Evolutionary conservation across 2,329 filamentous ascomycete genomes (phyloP), one percentile per base, ranked within the genome.

Genomic region (Incumbomyces delicatus): DNA sequence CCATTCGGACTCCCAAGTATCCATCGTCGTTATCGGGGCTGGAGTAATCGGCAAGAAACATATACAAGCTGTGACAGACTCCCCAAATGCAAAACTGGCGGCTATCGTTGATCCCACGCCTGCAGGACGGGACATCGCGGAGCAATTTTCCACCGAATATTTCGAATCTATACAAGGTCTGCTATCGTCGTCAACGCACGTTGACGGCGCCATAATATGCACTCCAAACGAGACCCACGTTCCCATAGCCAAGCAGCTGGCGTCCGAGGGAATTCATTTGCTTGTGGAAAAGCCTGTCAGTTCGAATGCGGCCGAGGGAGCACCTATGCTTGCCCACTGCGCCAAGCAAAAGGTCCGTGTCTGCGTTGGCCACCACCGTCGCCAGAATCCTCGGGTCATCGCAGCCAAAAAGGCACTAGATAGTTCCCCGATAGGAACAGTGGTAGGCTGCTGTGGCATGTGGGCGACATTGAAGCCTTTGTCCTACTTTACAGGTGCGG

Each of bases 331-430:
- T 12, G 36, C 16, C 6, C 6, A 16, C 8, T 41, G 27, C n/a
- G 16, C 16, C 11, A 13, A 46, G 12, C n/a, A 46, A 13, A 42
- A 29, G 3, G 30, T 29, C 16, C 14, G 36, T 14, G 29, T 46
- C 4, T 31, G 29, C 12, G 47, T 52, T 12, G 50, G 50, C 18
- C 50, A 52, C 33, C 50, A 52, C 32, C 50, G 50, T 10, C 50
- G 50, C 7, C 46, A 39, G 22, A 31, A 50, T 31, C 32, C 47
- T 14, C 18, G 20, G 14, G 38, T 52, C 16, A n/a, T 10, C 2
- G 50, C 47, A 13, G 43, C 47, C 8, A 52, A 50, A 31, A 12
- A 39, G 10, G 42, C 33, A 17, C 34, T 52, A 11, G 27, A 17
- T 20, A 17, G 27, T 22, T 41, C 40, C 8, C 20, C 7, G n/a